These are phyloP conservation scores for Bryoerythrophyllum caledonicum DNA, from an alignment of 225 moss, liverwort and hornwort genomes.

Conservation along the genomic window DNA sequence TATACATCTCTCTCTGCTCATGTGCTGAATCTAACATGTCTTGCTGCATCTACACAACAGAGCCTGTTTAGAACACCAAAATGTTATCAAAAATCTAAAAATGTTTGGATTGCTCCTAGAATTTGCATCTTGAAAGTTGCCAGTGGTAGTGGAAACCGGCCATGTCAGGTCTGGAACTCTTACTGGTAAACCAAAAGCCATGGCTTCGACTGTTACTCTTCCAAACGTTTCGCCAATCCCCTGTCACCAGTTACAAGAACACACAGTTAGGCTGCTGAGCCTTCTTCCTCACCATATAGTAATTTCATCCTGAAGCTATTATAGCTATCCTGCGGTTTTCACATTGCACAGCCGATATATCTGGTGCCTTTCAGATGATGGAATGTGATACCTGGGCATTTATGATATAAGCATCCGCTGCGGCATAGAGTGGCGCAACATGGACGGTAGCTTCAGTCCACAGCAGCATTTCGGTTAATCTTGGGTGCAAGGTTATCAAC, in stretches of 20 bases:
- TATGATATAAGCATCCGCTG: constrained; percentile 81
- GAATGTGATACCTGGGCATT: constrained; percentile 61
- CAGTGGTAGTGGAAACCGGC: no score
- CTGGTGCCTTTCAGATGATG: no score
- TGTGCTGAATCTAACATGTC: no score
- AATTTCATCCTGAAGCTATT: no score
- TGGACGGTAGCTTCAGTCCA: constrained; percentile 60
- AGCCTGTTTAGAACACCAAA: no score
- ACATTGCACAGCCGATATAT: no score
- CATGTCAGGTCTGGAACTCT: constrained; percentile 3
- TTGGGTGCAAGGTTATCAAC: constrained; percentile 44
- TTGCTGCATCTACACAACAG: no score
- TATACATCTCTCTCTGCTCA: no score
- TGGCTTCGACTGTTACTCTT: constrained; percentile 74
- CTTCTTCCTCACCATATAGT: not conserved
- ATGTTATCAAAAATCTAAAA: no score
- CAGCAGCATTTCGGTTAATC: constrained; percentile 43
- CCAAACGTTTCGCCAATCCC: constrained; percentile 86
- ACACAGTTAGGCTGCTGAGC: constrained; percentile 10
- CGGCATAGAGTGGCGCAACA: constrained; percentile 69
- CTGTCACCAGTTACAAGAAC: constrained; percentile 36
- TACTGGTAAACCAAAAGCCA: constrained; percentile 85
- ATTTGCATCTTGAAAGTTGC: no score
- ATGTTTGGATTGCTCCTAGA: no score
- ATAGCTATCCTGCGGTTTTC: no score